Evolutionary conservation across 208 protist genomes (phyloP).

Genomic region (Leishmania aethiopica): DNA sequence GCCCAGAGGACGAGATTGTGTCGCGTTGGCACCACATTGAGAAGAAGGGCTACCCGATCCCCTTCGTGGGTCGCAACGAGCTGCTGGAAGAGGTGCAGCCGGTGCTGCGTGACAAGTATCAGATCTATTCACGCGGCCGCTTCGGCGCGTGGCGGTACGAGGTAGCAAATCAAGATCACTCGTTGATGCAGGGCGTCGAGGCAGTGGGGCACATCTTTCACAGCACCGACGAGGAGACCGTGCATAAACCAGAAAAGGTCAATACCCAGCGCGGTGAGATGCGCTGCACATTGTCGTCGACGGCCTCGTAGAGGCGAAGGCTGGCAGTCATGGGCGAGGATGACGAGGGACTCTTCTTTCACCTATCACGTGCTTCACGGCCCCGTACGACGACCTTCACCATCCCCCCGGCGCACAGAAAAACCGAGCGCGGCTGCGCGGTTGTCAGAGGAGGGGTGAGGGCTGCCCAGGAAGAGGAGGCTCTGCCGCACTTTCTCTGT

Average conservation of each 20-base stretch:
- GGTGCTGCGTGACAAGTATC: slow-evolving; percentile 32
- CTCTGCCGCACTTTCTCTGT: background rate
- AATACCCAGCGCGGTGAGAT: slow-evolving; percentile 37
- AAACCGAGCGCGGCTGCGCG: background rate
- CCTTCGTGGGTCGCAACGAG: slow-evolving; percentile 64
- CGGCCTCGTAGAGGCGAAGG: background rate
- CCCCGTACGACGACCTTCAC: background rate
- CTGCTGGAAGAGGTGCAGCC: slow-evolving; percentile 46
- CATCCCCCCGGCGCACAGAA: background rate
- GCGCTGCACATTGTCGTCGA: slow-evolving; percentile 26
- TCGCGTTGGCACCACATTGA: slow-evolving; percentile 58
- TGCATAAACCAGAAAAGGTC: slow-evolving; percentile 40
- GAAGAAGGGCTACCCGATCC: slow-evolving; percentile 74
- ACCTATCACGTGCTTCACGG: background rate
- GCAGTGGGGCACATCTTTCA: slow-evolving; percentile 31
- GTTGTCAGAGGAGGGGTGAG: background rate
- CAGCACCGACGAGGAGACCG: slow-evolving; percentile 27
- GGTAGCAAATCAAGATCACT: slow-evolving; percentile 77
- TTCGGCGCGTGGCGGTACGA: slow-evolving; percentile 80
- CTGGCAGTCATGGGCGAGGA: background rate
- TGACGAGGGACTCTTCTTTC: background rate
- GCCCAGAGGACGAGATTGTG: slow-evolving; percentile 46
- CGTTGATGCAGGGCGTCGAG: slow-evolving; percentile 76
- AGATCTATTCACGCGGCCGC: slow-evolving; percentile 68
- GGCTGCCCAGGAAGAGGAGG: background rate